Base-by-base conservation (phyloP, 2,329 filamentous ascomycete species). In the Fusarium subtropicale region DNA sequence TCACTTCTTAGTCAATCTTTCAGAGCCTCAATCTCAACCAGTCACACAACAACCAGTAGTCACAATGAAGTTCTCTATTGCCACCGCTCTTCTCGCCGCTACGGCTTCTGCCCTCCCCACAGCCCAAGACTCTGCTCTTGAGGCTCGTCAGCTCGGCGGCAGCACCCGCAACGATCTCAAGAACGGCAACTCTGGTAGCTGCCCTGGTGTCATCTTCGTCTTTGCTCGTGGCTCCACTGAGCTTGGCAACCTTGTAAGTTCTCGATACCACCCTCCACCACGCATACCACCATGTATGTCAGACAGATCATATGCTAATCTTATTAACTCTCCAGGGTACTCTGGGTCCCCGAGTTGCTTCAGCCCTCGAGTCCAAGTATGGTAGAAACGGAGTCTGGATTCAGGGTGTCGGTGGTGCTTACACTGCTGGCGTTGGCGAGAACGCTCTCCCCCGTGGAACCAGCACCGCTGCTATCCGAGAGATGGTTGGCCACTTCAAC, bases 391-490 rank as follows among this genome's bases (percentile, higher is more conserved):
- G 72, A 20, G 64, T 82, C 60, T 81, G 79, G 79, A 78, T 83
- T 24, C 83, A 85, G 66, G 83, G 83, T 16, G 81, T 85, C 16
- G 79, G 79, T 8, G 76, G 76, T 26, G 65, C 75, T 3, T 85
- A 85, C 72, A 72, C 58, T 2, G 82, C 81, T 0, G 66, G 66
- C 2, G 42, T 83, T 0, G 56, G 69, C 1, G 74, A 76, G 26
- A 84, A 84, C 64, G 74, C 77, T 39, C 75, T 81, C 1, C 78
- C 80, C 5, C 65, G 73, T 3, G 81, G 81, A 39, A 82, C 81
- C 2, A 75, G 75, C 36, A 44, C 45, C 7, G 76, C 62, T 7
- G 79, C 81, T 33, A 84, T 85, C 59, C 56, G 74, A 2, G 82
- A 82, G 56, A 82, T 80, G 34, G 78, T 77, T 26, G 72, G 76